These are phyloP conservation scores for Calonectria pteridis DNA, from an alignment of 2,329 filamentous ascomycete species.

Conservation along the genomic window DNA sequence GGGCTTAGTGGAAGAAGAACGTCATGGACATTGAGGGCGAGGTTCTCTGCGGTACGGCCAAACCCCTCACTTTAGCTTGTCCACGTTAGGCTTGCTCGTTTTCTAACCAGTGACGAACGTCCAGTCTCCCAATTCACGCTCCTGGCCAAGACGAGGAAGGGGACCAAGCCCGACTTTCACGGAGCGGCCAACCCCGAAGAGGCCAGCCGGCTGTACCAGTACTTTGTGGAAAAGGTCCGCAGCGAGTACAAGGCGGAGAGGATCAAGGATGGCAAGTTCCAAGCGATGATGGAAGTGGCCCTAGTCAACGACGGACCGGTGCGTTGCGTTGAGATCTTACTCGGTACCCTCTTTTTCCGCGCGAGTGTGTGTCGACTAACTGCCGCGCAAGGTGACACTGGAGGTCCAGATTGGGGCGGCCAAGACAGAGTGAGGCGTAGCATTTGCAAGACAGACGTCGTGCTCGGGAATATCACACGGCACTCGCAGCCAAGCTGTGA, in stretches of 20 bases:
- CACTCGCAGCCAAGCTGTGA: neutral
- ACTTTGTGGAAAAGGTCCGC: constrained; percentile 83
- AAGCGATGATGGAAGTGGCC: constrained; percentile 98
- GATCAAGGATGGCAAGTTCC: constrained; percentile 96
- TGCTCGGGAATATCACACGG: neutral
- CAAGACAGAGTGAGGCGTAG: constrained; percentile 12
- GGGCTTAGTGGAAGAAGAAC: constrained; percentile 84
- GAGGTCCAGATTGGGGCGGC: constrained; percentile 22
- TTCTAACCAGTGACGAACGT: neutral
- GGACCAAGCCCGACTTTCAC: constrained; percentile 95
- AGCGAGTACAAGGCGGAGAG: constrained; percentile 77
- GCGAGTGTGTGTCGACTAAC: constrained; percentile 2
- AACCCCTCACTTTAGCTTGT: neutral
- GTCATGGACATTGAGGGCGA: constrained; percentile 92
- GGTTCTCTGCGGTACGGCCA: constrained; percentile 83
- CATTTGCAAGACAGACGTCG: neutral
- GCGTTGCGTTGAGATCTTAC: constrained; percentile 38
- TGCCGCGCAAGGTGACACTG: constrained; percentile 21
- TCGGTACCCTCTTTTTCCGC: neutral
- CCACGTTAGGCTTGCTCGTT: neutral
- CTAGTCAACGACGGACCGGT: constrained; percentile 88
- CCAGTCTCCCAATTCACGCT: constrained; percentile 97
- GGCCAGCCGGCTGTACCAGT: constrained; percentile 84
- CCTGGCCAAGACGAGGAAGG: constrained; percentile 93
- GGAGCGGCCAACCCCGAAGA: constrained; percentile 83